Evolutionary conservation across 139 green algal species (phyloP).

Genomic region (Chlorella ohadii): DNA sequence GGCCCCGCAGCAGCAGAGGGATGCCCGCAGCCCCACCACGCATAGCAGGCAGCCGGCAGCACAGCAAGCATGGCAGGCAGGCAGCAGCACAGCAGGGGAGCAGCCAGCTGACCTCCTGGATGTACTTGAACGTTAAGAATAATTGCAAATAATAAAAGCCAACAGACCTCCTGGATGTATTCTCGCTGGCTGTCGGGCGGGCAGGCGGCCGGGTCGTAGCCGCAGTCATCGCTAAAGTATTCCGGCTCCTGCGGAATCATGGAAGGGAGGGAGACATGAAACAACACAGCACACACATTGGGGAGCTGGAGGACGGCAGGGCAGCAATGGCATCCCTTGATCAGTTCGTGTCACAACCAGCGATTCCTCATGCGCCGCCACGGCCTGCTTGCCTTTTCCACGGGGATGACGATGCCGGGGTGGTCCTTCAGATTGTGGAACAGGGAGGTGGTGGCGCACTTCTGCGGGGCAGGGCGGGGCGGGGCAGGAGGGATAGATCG

Average conservation of each 20-base stretch:
- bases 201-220: conserved; percentile 1
- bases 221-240: conserved; percentile 41
- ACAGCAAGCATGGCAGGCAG: too few species aligned
- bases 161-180: conserved; percentile 24
- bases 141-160: too few species aligned
- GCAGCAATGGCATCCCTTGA: too few species aligned
- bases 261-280: background rate
- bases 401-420: background rate
- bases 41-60: too few species aligned
- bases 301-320: too few species aligned
- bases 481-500: background rate
- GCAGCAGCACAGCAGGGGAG: too few species aligned
- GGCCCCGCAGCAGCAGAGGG: too few species aligned
- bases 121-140: too few species aligned
- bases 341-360: too few species aligned
- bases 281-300: too few species aligned
- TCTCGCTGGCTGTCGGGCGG: conserved; percentile 10
- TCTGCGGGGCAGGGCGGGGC: background rate
- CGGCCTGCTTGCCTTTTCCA: conserved; percentile 14
- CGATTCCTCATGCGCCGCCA: too few species aligned
- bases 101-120: conserved; percentile 4
- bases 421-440: conserved; percentile 29
- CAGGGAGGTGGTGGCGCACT: conserved; percentile 25
- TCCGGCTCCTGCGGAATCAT: conserved; percentile 18
- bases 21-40: too few species aligned